Evolutionary conservation across 2,329 filamentous ascomycete species (phyloP).

Genomic region (Fusarium luffae): DNA sequence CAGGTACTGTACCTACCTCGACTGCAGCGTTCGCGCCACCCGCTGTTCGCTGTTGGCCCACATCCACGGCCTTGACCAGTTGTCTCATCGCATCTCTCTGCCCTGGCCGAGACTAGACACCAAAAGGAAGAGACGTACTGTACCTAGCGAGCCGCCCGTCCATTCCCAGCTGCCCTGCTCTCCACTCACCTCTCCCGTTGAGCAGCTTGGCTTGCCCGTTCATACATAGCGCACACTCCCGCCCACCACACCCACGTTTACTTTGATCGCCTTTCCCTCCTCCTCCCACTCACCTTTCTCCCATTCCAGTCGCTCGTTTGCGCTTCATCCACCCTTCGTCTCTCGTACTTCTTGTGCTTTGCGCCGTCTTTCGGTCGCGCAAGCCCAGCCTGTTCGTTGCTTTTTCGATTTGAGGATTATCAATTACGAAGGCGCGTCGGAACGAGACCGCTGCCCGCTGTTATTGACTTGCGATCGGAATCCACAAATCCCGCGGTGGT

Average conservation of each 20-base stretch:
- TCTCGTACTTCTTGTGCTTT: conserved; percentile 36
- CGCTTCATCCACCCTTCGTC: conserved; percentile 40
- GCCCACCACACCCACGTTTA: conserved; percentile 42
- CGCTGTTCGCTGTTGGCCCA: conserved; percentile 45
- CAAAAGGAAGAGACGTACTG: conserved; percentile 21
- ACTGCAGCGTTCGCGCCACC: conserved; percentile 47
- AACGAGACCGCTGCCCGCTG: conserved; percentile 20
- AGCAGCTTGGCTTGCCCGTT: conserved; percentile 23
- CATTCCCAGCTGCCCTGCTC: conserved; percentile 30
- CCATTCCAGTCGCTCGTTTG: conserved; percentile 52
- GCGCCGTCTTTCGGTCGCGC: conserved; percentile 35
- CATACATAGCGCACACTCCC: conserved; percentile 45
- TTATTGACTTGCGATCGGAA: conserved; percentile 35
- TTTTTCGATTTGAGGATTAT: conserved; percentile 21
- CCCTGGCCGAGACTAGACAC: conserved; percentile 17
- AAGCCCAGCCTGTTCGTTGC: conserved; percentile 30
- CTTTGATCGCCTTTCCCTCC: conserved; percentile 41
- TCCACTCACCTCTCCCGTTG: conserved; percentile 27
- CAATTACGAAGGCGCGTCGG: conserved; percentile 36
- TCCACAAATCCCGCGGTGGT: conserved; percentile 26
- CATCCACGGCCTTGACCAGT: conserved; percentile 35
- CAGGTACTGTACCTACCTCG: conserved; percentile 36
- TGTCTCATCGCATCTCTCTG: conserved; percentile 16
- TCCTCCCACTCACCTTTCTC: conserved; percentile 46
- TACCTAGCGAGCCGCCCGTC: conserved; percentile 12